phyloP scores from a whole-genome alignment of 2,329 filamentous ascomycete species.

The Phialophora expanda region DNA sequence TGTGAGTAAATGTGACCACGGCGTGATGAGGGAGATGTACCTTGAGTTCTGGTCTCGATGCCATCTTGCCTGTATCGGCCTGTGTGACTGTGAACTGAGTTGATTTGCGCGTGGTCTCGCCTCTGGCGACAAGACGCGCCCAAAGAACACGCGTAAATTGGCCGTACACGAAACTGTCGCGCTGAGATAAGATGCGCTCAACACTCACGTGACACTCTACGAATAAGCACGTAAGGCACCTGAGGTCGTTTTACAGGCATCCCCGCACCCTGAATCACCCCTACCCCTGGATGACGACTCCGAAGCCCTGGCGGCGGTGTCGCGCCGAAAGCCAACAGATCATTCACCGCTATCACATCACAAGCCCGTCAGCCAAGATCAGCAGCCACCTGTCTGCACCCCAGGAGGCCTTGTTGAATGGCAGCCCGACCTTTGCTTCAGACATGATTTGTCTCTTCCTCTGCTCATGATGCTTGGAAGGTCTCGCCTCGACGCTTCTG shows the following conservation, averaged over 20 bases:
- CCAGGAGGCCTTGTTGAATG: not conserved
- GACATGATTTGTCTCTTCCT: not conserved
- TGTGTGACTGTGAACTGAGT: not conserved
- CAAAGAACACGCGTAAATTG: slow-evolving; percentile 21
- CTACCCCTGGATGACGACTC: not conserved
- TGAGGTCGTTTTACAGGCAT: not conserved
- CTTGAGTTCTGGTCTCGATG: slow-evolving; percentile 74
- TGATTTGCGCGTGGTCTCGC: not conserved
- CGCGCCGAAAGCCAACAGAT: not conserved
- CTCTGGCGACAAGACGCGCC: slow-evolving; percentile 2
- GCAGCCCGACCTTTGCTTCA: not conserved
- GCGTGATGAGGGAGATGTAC: slow-evolving; percentile 47
- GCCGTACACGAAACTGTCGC: slow-evolving; percentile 3
- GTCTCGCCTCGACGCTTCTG: not conserved
- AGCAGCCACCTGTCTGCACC: not conserved
- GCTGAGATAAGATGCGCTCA: not conserved
- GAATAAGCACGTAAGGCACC: not conserved
- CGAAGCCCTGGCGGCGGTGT: too few species aligned
- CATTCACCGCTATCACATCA: slow-evolving; percentile 4
- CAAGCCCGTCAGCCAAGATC: not conserved
- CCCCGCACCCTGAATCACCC: not conserved
- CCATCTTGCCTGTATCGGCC: slow-evolving; percentile 55
- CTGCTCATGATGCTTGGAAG: slow-evolving; percentile 1
- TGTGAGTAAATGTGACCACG: slow-evolving; percentile 19
- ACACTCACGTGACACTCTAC: not conserved